Percentiles rank a stretch among this genome's conserved stretches.
phyloP scores from a whole-genome alignment of 257 asterid genomes.

The Cynanchum wilfordii region DNA sequence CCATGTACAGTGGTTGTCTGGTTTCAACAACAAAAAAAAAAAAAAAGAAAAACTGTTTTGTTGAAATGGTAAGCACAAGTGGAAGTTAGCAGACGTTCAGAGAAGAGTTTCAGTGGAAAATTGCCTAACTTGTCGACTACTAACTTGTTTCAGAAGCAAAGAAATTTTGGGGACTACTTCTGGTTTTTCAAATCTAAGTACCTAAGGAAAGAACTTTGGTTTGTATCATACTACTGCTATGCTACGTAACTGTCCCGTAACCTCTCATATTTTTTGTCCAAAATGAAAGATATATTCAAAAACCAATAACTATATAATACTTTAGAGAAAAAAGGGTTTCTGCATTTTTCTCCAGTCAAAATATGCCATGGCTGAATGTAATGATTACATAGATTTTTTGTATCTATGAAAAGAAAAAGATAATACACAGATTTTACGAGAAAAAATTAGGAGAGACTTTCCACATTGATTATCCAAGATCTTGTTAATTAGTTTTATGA shows the following conservation, averaged over 20 bases:
- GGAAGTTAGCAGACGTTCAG: not conserved
- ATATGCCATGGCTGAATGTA: not conserved
- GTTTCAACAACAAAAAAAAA: too few species aligned
- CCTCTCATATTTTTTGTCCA: not conserved
- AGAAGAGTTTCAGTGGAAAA: slow-evolving; percentile 21
- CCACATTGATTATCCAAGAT: too few species aligned
- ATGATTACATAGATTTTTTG: not conserved
- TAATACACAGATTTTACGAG: too few species aligned
- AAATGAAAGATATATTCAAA: not conserved
- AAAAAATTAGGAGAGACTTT: too few species aligned
- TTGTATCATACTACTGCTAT: not conserved
- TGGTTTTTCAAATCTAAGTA: slow-evolving; percentile 7
- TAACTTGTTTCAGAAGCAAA: slow-evolving; percentile 3
- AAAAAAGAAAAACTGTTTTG: too few species aligned
- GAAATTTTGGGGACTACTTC: not conserved
- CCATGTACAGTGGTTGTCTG: too few species aligned
- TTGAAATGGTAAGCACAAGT: not conserved
- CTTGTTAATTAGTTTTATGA: not conserved
- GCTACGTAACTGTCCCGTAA: not conserved
- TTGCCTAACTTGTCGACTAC: slow-evolving; percentile 28
- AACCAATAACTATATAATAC: not conserved
- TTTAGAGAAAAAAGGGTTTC: not conserved
- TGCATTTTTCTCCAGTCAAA: not conserved
- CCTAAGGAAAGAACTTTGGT: not conserved
- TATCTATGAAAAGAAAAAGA: too few species aligned